These are phyloP conservation scores for Hyaloscypha variabilis DNA, from an alignment of 495 filamentous ascomycete genomes.

Conservation along the genomic window DNA sequence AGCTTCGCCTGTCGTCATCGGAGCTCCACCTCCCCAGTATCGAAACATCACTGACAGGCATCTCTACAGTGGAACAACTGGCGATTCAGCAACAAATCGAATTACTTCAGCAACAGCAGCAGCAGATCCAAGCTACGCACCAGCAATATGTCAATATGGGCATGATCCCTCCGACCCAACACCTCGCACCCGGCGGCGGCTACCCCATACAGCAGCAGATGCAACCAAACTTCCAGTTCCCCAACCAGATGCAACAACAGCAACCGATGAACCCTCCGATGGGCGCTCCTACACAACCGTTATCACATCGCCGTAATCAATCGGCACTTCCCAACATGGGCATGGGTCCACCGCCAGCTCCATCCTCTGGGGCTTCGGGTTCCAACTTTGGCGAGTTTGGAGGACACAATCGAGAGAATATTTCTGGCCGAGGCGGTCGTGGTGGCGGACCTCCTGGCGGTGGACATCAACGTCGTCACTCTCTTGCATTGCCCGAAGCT, in stretches of 20 bases:
- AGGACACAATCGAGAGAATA: constrained; percentile 66
- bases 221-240: constrained; percentile 88
- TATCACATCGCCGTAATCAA: constrained; percentile 95
- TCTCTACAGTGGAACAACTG: constrained; percentile 85
- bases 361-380: constrained; percentile 92
- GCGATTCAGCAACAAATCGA: constrained; percentile 99
- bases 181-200: constrained; percentile 63
- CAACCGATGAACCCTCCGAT: constrained; percentile 62
- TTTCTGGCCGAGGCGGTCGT: constrained; percentile 71
- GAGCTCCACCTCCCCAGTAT: constrained; percentile 15
- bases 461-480: constrained; percentile 94
- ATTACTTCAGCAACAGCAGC: constrained; percentile 95
- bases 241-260: constrained; percentile 76
- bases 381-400: constrained; percentile 76
- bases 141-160: constrained; percentile 98
- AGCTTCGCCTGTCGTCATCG: constrained; percentile 21
- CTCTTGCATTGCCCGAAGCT: constrained; percentile 89
- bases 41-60: constrained; percentile 27
- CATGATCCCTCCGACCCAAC: constrained; percentile 82
- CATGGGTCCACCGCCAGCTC: constrained; percentile 92
- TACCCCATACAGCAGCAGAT: constrained; percentile 69
- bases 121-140: constrained; percentile 93
- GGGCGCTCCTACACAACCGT: constrained; percentile 74
- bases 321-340: constrained; percentile 93
- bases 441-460: constrained; percentile 69